Evolutionary conservation across 2,329 filamentous ascomycete species (phyloP).

Genomic region (Dactylellina sp.): DNA sequence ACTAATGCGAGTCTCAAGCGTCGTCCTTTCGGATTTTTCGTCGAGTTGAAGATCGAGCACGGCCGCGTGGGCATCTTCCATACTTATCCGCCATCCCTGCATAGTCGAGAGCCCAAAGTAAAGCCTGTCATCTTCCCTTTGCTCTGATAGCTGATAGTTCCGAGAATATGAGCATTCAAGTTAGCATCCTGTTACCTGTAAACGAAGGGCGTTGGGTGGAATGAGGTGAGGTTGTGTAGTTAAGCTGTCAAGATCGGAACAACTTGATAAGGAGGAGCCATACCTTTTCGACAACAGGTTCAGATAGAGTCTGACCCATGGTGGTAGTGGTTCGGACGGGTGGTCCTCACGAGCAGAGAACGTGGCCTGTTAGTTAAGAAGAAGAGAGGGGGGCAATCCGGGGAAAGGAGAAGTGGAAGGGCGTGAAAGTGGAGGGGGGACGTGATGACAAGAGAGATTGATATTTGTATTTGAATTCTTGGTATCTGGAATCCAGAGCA

Average conservation of each 20-base stretch:
- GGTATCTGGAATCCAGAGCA: slow-evolving; percentile 1
- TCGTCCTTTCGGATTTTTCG: slow-evolving; percentile 71
- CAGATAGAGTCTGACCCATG: slow-evolving; percentile 99
- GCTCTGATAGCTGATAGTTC: slow-evolving; percentile 79
- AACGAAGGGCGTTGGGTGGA: neutral
- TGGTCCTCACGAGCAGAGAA: slow-evolving; percentile 50
- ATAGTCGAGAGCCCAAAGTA: slow-evolving; percentile 96
- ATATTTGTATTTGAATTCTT: slow-evolving; percentile 8
- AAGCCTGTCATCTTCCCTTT: slow-evolving; percentile 91
- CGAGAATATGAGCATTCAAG: neutral
- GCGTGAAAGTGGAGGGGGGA: slow-evolving; percentile 14
- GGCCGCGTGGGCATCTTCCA: slow-evolving; percentile 95
- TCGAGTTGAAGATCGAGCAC: slow-evolving; percentile 83
- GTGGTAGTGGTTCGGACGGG: slow-evolving; percentile 64
- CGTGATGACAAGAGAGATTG: too few species aligned
- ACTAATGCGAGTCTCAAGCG: slow-evolving; percentile 79
- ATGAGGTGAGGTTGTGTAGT: too few species aligned
- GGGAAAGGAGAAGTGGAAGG: slow-evolving; percentile 56
- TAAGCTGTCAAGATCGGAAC: neutral
- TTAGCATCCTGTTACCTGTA: neutral
- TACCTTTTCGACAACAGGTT: slow-evolving; percentile 99
- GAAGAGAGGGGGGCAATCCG: neutral
- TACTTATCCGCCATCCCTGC: slow-evolving; percentile 99
- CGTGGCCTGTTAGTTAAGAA: slow-evolving; percentile 39
- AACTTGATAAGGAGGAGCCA: neutral